These are phyloP conservation scores for Diversispora eburnea DNA, from an alignment of 192 early-diverging fungal species.

Conservation along the genomic window DNA sequence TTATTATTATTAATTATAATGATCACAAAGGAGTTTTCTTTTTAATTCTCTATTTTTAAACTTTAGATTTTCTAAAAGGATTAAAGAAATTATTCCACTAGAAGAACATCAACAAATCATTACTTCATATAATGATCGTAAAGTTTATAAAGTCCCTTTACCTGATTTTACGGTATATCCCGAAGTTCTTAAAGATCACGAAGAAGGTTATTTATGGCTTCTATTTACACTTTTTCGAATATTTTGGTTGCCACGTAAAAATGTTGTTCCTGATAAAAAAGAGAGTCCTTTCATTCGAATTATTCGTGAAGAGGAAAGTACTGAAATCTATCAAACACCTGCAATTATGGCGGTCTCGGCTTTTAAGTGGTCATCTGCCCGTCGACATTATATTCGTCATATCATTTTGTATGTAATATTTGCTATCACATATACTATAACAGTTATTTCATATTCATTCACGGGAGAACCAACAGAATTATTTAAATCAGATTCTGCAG, in stretches of 20 bases:
- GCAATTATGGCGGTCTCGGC: too few relatives aligned
- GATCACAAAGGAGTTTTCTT: too few relatives aligned
- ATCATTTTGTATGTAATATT: too few relatives aligned
- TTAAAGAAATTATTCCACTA: not conserved
- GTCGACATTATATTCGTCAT: too few relatives aligned
- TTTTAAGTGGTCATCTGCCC: too few relatives aligned
- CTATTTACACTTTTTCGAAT: not conserved
- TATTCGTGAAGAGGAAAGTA: too few relatives aligned
- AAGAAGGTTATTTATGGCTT: too few relatives aligned
- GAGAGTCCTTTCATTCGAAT: too few relatives aligned
- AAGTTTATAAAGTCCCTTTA: not conserved
- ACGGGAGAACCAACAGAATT: not conserved
- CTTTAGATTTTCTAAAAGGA: not conserved
- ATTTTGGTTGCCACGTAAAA: not conserved
- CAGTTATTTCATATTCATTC: not conserved
- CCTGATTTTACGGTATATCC: constrained; percentile 11
- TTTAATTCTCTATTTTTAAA: too few relatives aligned
- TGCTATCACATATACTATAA: too few relatives aligned
- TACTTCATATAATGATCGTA: not conserved
- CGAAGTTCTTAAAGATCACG: not conserved
- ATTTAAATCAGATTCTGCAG: not conserved
- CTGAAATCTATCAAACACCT: too few relatives aligned
- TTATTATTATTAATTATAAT: too few relatives aligned
- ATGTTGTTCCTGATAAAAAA: not conserved
- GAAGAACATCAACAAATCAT: not conserved